Percentiles rank a stretch among this genome's conserved stretches.
phyloP scores from a whole-genome alignment of 495 filamentous ascomycete genomes.

The Penicillium paxilli region DNA sequence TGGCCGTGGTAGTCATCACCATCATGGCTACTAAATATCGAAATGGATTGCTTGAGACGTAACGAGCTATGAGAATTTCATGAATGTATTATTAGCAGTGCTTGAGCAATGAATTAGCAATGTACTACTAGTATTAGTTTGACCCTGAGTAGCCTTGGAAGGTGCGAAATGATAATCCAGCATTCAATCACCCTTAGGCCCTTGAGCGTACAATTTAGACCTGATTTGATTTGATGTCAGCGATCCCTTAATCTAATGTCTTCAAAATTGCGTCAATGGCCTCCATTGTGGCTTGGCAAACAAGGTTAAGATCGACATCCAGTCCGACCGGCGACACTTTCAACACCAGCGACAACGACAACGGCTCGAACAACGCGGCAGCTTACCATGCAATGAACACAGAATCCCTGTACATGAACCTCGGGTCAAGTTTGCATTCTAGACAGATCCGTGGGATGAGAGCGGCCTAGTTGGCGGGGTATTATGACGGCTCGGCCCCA shows the following conservation, averaged over 20 bases:
- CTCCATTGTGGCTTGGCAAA: conserved; percentile 1
- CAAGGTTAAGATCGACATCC: not conserved
- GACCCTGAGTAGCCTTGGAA: too few species aligned
- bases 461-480: not conserved
- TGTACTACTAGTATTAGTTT: not conserved
- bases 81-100: not conserved
- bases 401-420: too few species aligned
- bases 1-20: conserved; percentile 50
- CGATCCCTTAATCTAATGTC: not conserved
- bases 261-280: not conserved
- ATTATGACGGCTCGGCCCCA: not conserved
- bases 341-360: not conserved
- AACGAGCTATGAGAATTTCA: not conserved
- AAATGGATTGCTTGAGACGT: not conserved
- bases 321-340: not conserved
- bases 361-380: not conserved
- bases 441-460: too few species aligned
- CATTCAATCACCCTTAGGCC: too few species aligned
- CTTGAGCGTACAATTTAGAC: too few species aligned
- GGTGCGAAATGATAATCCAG: too few species aligned
- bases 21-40: conserved; percentile 24
- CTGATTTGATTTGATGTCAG: too few species aligned
- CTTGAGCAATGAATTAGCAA: not conserved
- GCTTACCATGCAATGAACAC: not conserved
- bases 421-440: too few species aligned